Conservation (phyloP, 2,329 filamentous ascomycete genomes). For the Aspergillus tanneri region DNA sequence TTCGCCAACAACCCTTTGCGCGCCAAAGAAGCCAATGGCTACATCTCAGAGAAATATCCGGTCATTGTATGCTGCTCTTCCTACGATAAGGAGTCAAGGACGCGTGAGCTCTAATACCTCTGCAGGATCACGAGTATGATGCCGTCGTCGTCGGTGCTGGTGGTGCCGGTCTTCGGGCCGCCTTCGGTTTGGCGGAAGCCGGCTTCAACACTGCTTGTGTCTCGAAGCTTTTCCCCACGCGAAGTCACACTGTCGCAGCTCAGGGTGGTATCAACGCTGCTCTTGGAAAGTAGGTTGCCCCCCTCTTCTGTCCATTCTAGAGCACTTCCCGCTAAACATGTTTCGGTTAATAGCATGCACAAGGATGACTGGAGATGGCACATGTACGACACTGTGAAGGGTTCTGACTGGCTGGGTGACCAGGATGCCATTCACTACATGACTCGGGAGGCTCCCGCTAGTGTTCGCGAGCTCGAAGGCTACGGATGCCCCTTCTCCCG, state of each 20-base stretch:
- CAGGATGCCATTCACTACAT: conserved; percentile 99
- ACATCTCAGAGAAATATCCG: conserved; percentile 85
- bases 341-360: conserved; percentile 71
- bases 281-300: conserved; percentile 42
- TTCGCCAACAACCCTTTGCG: conserved; percentile 81
- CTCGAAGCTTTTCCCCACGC: conserved; percentile 63
- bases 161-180: conserved; percentile 62
- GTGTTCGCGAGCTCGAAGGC: conserved; percentile 92
- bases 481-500: conserved; percentile 91
- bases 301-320: background rate
- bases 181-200: conserved; percentile 63
- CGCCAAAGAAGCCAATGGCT: conserved; percentile 88
- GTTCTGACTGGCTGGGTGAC: conserved; percentile 95
- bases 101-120: conserved; percentile 20
- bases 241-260: conserved; percentile 65
- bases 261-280: conserved; percentile 61
- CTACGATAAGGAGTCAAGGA: background rate
- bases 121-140: conserved; percentile 95
- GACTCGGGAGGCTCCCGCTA: conserved; percentile 89
- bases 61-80: conserved; percentile 70
- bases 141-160: conserved; percentile 76
- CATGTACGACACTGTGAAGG: conserved; percentile 99
- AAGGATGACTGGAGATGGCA: conserved; percentile 99
- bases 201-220: conserved; percentile 66
- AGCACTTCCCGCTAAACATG: conserved; percentile 20